Conservation (phyloP, 2,329 filamentous ascomycete genomes). For the Penicillium sp. region DNA sequence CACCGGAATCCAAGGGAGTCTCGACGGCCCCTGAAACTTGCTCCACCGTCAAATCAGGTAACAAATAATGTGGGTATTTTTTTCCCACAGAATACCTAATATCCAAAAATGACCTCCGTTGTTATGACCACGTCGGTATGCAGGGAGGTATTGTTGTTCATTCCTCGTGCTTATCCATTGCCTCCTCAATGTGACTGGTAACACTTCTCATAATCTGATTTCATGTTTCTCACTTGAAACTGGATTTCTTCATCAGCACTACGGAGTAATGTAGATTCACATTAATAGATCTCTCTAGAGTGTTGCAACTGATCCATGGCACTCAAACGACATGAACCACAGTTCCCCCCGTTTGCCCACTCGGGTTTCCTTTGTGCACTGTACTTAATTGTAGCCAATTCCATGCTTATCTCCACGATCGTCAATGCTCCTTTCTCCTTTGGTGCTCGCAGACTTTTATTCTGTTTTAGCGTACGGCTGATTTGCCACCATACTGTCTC, state of each 20-base stretch:
- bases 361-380: not conserved
- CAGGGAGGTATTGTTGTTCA: constrained; percentile 31
- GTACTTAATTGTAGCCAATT: not conserved
- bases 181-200: not conserved
- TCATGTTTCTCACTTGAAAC: no score
- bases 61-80: constrained; percentile 21
- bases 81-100: constrained; percentile 13
- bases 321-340: constrained; percentile 4
- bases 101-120: constrained; percentile 9
- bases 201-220: no score
- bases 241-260: no score
- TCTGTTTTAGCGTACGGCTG: not conserved
- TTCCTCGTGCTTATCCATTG: constrained; percentile 18
- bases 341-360: not conserved
- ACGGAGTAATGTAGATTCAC: no score
- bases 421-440: constrained; percentile 1
- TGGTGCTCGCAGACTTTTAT: not conserved
- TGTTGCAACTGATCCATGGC: not conserved
- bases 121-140: constrained; percentile 30
- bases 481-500: constrained; percentile 15
- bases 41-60: constrained; percentile 24
- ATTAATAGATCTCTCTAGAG: no score
- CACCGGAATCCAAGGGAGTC: constrained; percentile 25
- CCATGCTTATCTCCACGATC: constrained; percentile 3
- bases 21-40: constrained; percentile 34